A percentile compares a stretch with the other conserved stretches of the same genome.
These are phyloP conservation scores for Naegleria gruberi DNA, from an alignment of 208 protist species.

Conservation along the genomic window DNA sequence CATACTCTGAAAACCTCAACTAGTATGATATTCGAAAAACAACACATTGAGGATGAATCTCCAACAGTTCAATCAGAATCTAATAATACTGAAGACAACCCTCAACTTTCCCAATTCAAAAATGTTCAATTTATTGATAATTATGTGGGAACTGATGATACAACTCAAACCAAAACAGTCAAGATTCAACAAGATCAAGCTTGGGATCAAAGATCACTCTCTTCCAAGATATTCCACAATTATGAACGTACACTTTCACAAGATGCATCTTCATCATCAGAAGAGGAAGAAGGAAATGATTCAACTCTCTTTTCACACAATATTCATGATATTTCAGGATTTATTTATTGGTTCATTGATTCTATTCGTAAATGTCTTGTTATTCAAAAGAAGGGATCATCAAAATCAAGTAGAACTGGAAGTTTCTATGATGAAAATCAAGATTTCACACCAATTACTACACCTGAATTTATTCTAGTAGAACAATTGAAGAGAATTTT, in stretches of 20 bases:
- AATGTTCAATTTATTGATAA: not conserved
- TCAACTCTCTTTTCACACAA: too few relatives aligned
- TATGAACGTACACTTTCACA: not conserved
- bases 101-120: too few relatives aligned
- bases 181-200: too few relatives aligned
- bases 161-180: not conserved
- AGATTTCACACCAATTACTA: not conserved
- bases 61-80: too few relatives aligned
- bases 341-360: constrained; percentile 15
- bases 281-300: too few relatives aligned
- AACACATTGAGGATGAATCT: too few relatives aligned
- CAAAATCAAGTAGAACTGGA: not conserved
- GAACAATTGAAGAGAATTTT: constrained; percentile 4
- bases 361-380: not conserved
- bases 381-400: not conserved
- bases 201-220: not conserved
- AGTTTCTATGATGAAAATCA: not conserved
- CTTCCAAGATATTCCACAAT: not conserved
- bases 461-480: not conserved
- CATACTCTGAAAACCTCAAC: too few relatives aligned
- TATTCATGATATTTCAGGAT: not conserved
- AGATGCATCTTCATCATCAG: not conserved
- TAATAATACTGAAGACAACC: too few relatives aligned
- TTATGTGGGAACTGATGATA: not conserved
- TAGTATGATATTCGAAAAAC: too few relatives aligned